A percentile compares a stretch with the other conserved stretches of the same genome.
phyloP scores from a whole-genome alignment of 305 asterid species.

The Fraxinus paxiana region DNA sequence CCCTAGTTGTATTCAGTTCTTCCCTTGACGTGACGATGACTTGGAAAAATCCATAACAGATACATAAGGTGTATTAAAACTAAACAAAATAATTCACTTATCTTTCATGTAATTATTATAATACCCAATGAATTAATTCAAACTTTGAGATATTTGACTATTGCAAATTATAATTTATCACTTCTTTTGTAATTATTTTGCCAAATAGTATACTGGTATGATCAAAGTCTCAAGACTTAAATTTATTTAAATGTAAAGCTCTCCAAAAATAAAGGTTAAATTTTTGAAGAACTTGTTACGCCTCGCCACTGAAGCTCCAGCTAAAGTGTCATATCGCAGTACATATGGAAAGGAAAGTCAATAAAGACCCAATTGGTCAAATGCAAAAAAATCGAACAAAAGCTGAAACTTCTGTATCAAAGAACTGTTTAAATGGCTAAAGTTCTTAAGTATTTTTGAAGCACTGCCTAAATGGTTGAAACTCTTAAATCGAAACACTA shows the following conservation, averaged over 20 bases:
- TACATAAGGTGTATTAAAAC: background rate
- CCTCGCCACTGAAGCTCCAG: background rate
- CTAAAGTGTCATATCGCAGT: background rate
- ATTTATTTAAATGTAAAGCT: background rate
- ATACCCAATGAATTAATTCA: background rate
- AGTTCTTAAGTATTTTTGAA: background rate
- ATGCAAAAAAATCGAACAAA: background rate
- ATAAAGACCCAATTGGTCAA: background rate
- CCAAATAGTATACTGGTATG: background rate
- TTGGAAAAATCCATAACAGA: too few relatives aligned
- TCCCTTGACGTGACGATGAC: too few relatives aligned
- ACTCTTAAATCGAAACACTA: background rate
- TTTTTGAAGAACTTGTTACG: background rate
- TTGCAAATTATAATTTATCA: background rate
- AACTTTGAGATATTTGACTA: background rate
- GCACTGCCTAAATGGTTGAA: background rate
- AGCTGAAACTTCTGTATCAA: background rate
- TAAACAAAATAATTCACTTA: background rate
- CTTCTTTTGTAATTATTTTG: background rate
- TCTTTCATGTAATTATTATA: background rate
- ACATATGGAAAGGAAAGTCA: background rate
- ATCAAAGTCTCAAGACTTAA: background rate
- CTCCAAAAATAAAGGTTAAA: background rate
- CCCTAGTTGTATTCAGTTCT: too few relatives aligned
- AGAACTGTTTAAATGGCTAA: background rate